phyloP scores from a whole-genome alignment of 768 basidiomycete genomes.

The Podaxis sp. region DNA sequence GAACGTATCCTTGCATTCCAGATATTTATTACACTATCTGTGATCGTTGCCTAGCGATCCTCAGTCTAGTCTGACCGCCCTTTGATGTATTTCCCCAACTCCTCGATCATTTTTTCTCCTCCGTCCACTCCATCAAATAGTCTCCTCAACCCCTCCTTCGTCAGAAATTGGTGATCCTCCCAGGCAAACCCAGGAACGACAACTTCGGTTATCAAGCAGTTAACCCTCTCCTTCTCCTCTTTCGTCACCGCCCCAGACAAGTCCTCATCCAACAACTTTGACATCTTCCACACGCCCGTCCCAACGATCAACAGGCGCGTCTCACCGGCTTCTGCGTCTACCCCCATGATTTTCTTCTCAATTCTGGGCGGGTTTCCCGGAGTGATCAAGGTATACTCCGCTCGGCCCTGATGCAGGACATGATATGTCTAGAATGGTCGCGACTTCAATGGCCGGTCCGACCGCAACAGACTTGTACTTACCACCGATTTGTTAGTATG shows the following conservation, averaged over 20 bases:
- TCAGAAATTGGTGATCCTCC: slow-evolving; percentile 51
- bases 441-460: not conserved
- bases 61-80: not conserved
- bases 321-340: slow-evolving; percentile 42
- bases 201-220: slow-evolving; percentile 59
- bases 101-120: not conserved
- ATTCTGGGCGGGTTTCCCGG: slow-evolving; percentile 27
- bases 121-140: slow-evolving; percentile 29
- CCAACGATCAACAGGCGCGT: slow-evolving; percentile 50
- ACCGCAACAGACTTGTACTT: slow-evolving; percentile 17
- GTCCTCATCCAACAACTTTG: slow-evolving; percentile 44
- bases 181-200: slow-evolving; percentile 58
- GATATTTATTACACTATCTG: not conserved
- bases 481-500: slow-evolving; percentile 52
- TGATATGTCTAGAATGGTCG: slow-evolving; percentile 43
- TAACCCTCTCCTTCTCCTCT: slow-evolving; percentile 33
- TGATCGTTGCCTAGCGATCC: slow-evolving; percentile 6
- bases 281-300: slow-evolving; percentile 56
- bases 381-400: slow-evolving; percentile 47
- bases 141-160: slow-evolving; percentile 29
- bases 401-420: slow-evolving; percentile 49
- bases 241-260: slow-evolving; percentile 30
- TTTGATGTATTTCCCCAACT: not conserved
- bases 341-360: slow-evolving; percentile 47
- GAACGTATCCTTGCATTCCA: not conserved